Evolutionary conservation across 106 monocot genomes (phyloP).

Genomic region (Amphibolis antarctica): DNA sequence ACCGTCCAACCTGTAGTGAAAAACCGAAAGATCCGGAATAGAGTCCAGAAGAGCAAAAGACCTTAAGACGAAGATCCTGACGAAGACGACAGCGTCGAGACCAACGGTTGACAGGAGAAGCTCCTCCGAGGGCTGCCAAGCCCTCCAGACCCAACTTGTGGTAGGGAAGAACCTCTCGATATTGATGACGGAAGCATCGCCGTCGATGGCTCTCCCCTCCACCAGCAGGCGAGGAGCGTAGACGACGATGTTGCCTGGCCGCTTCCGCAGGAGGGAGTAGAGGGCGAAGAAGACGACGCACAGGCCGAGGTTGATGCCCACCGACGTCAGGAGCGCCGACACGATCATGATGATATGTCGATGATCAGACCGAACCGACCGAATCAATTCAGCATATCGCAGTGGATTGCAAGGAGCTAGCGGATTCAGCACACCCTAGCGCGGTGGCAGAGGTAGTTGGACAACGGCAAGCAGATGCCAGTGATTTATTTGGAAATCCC

Average conservation of each 20-base stretch:
- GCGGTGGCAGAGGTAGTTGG: too few relatives aligned
- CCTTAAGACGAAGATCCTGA: constrained; percentile 82
- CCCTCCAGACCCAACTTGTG: constrained; percentile 50
- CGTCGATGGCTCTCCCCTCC: constrained; percentile 24
- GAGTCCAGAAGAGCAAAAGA: neutral
- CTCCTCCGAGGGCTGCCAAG: constrained; percentile 65
- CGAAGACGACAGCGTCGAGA: constrained; percentile 84
- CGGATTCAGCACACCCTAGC: too few relatives aligned
- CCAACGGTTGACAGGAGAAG: constrained; percentile 50
- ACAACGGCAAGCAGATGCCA: too few relatives aligned
- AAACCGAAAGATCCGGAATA: neutral
- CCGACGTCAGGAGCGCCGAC: constrained; percentile 79
- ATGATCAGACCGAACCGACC: too few relatives aligned
- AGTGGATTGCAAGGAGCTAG: too few relatives aligned
- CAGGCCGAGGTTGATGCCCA: constrained; percentile 85
- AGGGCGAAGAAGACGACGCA: constrained; percentile 54
- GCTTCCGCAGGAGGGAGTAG: constrained; percentile 73
- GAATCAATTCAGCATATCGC: too few relatives aligned
- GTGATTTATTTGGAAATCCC: too few relatives aligned
- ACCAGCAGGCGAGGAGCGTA: constrained; percentile 69
- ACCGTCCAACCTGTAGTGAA: neutral
- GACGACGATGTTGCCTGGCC: constrained; percentile 40
- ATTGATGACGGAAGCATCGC: constrained; percentile 26
- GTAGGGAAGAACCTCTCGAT: constrained; percentile 63
- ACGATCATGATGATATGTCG: constrained; percentile 45